Base-by-base conservation (phyloP, 75 land plant genomes). In the Gnetum montanum region DNA sequence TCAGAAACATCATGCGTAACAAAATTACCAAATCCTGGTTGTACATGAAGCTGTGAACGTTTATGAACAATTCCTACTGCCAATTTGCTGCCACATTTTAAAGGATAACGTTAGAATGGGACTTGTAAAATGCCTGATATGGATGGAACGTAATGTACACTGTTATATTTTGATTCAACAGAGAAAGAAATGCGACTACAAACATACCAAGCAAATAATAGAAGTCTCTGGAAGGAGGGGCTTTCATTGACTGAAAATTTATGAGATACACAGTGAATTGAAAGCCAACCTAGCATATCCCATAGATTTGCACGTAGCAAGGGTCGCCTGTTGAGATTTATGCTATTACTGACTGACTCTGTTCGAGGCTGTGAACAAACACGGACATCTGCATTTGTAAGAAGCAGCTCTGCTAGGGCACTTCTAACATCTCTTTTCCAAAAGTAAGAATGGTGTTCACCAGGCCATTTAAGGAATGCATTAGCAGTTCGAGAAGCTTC, bases 261-360 rank as follows among this genome's bases (percentile, higher is more conserved):
- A n/a, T n/a, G n/a, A n/a, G 55, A 64, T 3, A 24, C 61, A 66
- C 59, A 73, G 35, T 82, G 59, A 19, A 65, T 52, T 31, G 71
- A 77, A 61, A 86, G 70, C 66, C 67, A 70, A 35, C 83, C 91
- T 37, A 86, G 59, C 62, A 75, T 73, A 18, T 82, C 86, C 91
- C 86, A 86, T 19, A 79, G 31, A 26, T 58, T 69, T 30, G 77
- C 60, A 28, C 72, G 65, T 33, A 76, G 47, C 16, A 35, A 50
- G 22, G 60, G 53, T 52, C 41, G 47, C 35, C 37, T 31, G 38
- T 68, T 66, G 12, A 46, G 16, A 54, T 28, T 31, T 30, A 68
- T 58, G 33, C 54, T 44, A 12, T 56, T 58, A 13, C 19, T 50
- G 31, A 26, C 36, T 6, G 40, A 19, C 34, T 26, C 10, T 45